Conservation (phyloP, 352 stramenopile species). For the Globisporangium splendens region DNA sequence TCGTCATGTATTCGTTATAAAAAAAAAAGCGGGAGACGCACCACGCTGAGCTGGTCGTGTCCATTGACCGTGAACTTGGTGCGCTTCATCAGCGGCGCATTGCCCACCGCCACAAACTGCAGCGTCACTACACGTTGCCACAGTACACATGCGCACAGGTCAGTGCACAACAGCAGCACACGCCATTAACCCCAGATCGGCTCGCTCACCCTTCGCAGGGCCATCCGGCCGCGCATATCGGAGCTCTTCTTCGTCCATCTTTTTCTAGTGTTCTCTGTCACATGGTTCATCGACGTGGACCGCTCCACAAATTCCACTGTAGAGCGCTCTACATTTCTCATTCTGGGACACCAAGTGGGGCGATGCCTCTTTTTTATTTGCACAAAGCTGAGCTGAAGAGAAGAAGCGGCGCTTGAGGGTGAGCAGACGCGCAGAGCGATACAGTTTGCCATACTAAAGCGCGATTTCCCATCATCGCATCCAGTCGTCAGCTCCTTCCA, state of each 20-base stretch:
- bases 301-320: not conserved
- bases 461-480: not conserved
- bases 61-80: slow-evolving; percentile 86
- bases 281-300: not conserved
- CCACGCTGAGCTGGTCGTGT: slow-evolving; percentile 68
- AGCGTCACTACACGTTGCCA: slow-evolving; percentile 55
- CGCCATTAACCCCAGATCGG: not conserved
- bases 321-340: not conserved
- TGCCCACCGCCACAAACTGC: slow-evolving; percentile 81
- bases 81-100: slow-evolving; percentile 81
- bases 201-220: slow-evolving; percentile 14
- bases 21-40: slow-evolving; percentile 17
- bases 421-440: slow-evolving; percentile 9
- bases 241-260: slow-evolving; percentile 5
- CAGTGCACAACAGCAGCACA: not conserved
- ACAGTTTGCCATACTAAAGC: slow-evolving; percentile 4
- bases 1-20: too few relatives aligned
- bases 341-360: slow-evolving; percentile 1
- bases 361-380: slow-evolving; percentile 5
- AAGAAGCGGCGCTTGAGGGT: slow-evolving; percentile 14
- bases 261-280: slow-evolving; percentile 6
- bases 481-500: not conserved
- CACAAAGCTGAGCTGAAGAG: not conserved
- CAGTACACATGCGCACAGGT: not conserved
- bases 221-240: slow-evolving; percentile 10